Conservation (phyloP, 2,329 filamentous ascomycete genomes). For the Beauveria brongniartii region DNA sequence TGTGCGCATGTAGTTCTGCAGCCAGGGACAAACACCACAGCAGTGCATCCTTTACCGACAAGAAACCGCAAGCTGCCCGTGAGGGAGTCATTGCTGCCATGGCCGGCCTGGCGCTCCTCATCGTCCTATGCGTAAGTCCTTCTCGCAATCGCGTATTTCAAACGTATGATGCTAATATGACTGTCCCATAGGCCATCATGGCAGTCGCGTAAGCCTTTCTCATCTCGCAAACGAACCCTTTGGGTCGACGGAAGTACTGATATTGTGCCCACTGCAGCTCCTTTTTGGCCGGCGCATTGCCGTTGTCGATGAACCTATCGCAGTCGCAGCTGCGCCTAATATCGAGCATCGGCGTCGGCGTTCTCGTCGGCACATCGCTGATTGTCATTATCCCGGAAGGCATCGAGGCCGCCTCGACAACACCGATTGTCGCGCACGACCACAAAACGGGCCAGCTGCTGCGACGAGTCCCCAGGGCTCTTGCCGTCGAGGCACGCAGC, state of each 20-base stretch:
- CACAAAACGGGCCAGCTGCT: constrained; percentile 27
- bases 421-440: constrained; percentile 31
- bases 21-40: neutral
- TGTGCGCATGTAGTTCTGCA: neutral
- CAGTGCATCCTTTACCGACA: neutral
- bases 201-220: constrained; percentile 43
- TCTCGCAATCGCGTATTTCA: neutral
- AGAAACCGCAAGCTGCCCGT: neutral
- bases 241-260: constrained; percentile 11
- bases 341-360: constrained; percentile 86
- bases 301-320: constrained; percentile 80
- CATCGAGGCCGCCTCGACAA: constrained; percentile 75
- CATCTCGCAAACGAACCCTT: constrained; percentile 3
- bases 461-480: constrained; percentile 24
- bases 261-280: constrained; percentile 50
- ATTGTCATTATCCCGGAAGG: constrained; percentile 98
- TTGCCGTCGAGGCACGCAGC: constrained; percentile 19
- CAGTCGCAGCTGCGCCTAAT: constrained; percentile 81
- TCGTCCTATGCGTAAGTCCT: constrained; percentile 32
- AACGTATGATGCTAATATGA: constrained; percentile 10
- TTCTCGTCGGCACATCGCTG: constrained; percentile 88
- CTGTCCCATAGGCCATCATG: constrained; percentile 41
- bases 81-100: constrained; percentile 20
- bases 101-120: constrained; percentile 32
- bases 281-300: constrained; percentile 85